These are phyloP conservation scores for Globisporangium iwayamae DNA, from an alignment of 352 stramenopile species.

Conservation along the genomic window DNA sequence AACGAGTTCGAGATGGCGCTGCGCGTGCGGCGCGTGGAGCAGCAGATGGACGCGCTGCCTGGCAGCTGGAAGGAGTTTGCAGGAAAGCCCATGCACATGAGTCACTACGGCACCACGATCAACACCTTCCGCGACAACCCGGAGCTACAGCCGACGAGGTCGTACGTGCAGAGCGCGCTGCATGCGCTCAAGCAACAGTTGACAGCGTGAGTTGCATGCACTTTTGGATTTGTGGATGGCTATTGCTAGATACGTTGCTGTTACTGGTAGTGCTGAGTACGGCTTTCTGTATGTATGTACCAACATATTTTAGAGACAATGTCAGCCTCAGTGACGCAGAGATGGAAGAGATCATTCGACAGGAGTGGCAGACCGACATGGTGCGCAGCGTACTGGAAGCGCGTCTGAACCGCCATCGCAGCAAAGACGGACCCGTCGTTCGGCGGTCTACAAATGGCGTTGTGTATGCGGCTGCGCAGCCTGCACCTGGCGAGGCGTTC, in stretches of 20 bases:
- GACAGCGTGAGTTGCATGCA: conserved; percentile 20
- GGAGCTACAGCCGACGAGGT: conserved; percentile 35
- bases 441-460: conserved; percentile 46
- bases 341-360: conserved; percentile 37
- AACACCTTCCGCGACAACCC: conserved; percentile 63
- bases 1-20: conserved; percentile 37
- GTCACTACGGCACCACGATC: conserved; percentile 57
- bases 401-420: conserved; percentile 60
- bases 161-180: conserved; percentile 43
- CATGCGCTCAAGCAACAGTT: conserved; percentile 40
- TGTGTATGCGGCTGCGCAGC: conserved; percentile 37
- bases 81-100: conserved; percentile 48
- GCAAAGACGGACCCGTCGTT: conserved; percentile 46
- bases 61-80: conserved; percentile 41
- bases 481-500: conserved; percentile 18
- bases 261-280: neutral
- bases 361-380: conserved; percentile 70
- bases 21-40: conserved; percentile 49
- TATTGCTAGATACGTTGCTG: neutral
- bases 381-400: conserved; percentile 43
- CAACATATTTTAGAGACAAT: conserved; percentile 15
- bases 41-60: conserved; percentile 46
- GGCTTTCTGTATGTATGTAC: neutral
- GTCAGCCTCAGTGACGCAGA: conserved; percentile 37
- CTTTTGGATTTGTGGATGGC: neutral